Evolutionary conservation across 306 rosid genomes (phyloP), one percentile per base, ranked within the genome.

Genomic region (Quercus parvula): DNA sequence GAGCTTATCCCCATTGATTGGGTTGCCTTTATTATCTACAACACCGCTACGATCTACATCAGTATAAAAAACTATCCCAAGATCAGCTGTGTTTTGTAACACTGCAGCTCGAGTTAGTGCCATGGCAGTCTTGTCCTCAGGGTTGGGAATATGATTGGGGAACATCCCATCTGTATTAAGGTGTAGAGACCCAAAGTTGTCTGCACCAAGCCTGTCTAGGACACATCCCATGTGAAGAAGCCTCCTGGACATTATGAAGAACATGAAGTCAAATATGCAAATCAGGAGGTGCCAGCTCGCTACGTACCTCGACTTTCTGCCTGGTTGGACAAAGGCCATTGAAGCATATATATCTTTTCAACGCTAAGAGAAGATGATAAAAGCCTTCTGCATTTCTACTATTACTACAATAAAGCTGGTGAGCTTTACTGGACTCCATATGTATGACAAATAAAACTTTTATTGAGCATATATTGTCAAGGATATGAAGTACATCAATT

Each of bases 21-120:
- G 85, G 27, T 92, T 92, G 25, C 97, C 97, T 73, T 81, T 55
- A 31, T 78, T 82, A 68, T 94, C 97, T 4, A 91, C 97, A 27
- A 91, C 91, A 0, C 97, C 99, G 0, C 94, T 94, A 31, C 99
- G 83, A 81, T 92, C 97, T 4, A 94, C 98, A 20, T 94, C 98
- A 0, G 98, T 94, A 49, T 94, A 92, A 0, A 91, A 92, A 33
- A 94, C 97, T 27, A 94, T 86, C 3, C 97, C 97, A 5, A 92
- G 94, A 84, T 94, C 95, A 15, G 97, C 97, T 0, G 85, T 54
- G 85, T 86, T 82, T 9, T 89, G 78, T 1, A 92, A 79, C 77
- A 94, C 97, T 1, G 94, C 88, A 7, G 88, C 90, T 82, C 91
- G 75, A n/a, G 98, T 92, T 51, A 91, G 55, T 17, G 94, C 90